Percentiles rank a stretch among this genome's conserved stretches.
phyloP scores from a whole-genome alignment of 441 rosid genomes.

The Erysimum cheiri region DNA sequence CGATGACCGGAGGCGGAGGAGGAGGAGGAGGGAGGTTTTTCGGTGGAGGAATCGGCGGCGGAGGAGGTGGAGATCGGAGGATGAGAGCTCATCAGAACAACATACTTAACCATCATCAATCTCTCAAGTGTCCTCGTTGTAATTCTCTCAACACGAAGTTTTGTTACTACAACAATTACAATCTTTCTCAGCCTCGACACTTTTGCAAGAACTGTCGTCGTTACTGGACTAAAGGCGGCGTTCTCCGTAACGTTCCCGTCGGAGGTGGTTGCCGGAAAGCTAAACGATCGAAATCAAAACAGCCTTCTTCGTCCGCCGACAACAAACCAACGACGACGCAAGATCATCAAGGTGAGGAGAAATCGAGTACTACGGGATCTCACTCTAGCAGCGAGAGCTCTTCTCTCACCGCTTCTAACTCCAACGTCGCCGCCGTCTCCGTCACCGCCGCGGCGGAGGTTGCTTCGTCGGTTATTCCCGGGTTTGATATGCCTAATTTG shows the following conservation, averaged over 20 bases:
- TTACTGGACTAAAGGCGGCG: conserved; percentile 97
- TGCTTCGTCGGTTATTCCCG: conserved; percentile 47
- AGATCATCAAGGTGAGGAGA: conserved; percentile 26
- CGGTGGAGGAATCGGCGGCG: conserved; percentile 39
- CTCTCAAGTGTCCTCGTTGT: conserved; percentile 90
- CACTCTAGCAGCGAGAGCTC: conserved; percentile 78
- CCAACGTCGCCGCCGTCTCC: conserved; percentile 32
- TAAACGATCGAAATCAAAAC: conserved; percentile 67
- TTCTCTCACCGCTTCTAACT: conserved; percentile 69
- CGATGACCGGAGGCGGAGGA: conserved; percentile 41
- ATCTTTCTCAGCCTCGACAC: conserved; percentile 95
- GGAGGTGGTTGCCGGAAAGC: conserved; percentile 57
- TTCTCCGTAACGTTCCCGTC: conserved; percentile 89
- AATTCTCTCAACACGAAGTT: conserved; percentile 86
- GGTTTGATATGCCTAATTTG: conserved; percentile 45
- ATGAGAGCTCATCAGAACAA: conserved; percentile 67
- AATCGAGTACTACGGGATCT: conserved; percentile 50
- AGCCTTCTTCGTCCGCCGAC: conserved; percentile 35
- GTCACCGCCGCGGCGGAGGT: conserved; percentile 46
- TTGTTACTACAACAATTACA: conserved; percentile 94
- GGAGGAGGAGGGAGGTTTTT: conserved; percentile 29
- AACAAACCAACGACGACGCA: conserved; percentile 14
- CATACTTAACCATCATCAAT: conserved; percentile 53
- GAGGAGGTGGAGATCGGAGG: conserved; percentile 66
- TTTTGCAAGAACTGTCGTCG: conserved; percentile 92